These are phyloP conservation scores for Teunomyces lycoperdinae DNA, from an alignment of 805 yeast genomes.

Conservation along the genomic window DNA sequence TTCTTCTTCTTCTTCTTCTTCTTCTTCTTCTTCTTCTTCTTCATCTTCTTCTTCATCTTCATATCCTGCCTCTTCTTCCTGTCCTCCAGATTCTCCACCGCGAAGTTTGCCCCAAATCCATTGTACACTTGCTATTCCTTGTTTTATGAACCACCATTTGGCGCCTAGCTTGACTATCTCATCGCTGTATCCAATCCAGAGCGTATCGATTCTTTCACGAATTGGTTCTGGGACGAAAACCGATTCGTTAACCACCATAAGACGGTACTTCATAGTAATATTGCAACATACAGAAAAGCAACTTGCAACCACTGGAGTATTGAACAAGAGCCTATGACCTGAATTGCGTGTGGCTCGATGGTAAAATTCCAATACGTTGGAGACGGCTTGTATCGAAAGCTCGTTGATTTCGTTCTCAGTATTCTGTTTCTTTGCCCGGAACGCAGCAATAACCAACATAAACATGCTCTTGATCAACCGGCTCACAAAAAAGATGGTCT, in stretches of 20 bases:
- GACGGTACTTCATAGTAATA: neutral
- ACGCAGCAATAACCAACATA: constrained; percentile 11
- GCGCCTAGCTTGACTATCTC: neutral
- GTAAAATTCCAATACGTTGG: constrained; percentile 23
- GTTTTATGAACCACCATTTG: constrained; percentile 6
- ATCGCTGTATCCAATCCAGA: constrained; percentile 3
- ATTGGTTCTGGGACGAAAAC: neutral
- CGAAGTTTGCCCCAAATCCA: neutral
- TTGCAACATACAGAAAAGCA: constrained; percentile 14
- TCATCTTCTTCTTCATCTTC: neutral
- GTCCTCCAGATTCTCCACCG: neutral
- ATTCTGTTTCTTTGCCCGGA: constrained; percentile 16
- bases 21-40: neutral
- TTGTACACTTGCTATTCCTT: constrained; percentile 1
- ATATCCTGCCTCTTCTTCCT: neutral
- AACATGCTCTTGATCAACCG: constrained; percentile 25
- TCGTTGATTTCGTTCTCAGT: constrained; percentile 22
- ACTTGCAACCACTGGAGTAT: constrained; percentile 25
- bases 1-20: neutral
- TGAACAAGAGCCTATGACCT: constrained; percentile 9
- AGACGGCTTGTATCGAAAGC: constrained; percentile 19
- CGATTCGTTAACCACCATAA: neutral
- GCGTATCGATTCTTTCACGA: neutral
- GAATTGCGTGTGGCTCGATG: constrained; percentile 13
- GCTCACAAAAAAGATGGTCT: constrained; percentile 22